Conservation (phyloP, 1,284 basidiomycete species). For the Sanghuangporus baumii region DNA sequence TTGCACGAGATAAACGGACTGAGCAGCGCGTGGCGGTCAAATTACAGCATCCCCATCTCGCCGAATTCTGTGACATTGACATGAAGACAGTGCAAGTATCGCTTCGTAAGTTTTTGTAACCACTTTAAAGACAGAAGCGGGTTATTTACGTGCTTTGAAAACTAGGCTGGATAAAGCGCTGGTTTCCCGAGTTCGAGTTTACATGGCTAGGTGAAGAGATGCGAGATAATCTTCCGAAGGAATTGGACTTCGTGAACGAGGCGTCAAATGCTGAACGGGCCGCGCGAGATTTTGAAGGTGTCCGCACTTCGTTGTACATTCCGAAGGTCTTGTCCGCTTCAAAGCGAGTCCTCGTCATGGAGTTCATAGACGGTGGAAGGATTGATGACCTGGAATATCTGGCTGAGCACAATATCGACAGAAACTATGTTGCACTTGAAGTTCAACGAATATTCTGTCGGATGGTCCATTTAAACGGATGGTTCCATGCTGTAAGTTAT, state of each 20-base stretch:
- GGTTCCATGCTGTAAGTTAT: slow-evolving; percentile 72
- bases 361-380: slow-evolving; percentile 84
- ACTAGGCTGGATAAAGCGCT: slow-evolving; percentile 81
- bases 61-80: slow-evolving; percentile 86
- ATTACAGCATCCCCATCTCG: slow-evolving; percentile 93
- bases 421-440: slow-evolving; percentile 91
- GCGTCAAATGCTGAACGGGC: slow-evolving; percentile 79
- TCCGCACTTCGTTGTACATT: slow-evolving; percentile 84
- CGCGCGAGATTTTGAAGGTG: slow-evolving; percentile 64
- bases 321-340: slow-evolving; percentile 83
- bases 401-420: slow-evolving; percentile 80
- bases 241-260: slow-evolving; percentile 94
- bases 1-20: slow-evolving; percentile 67
- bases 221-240: slow-evolving; percentile 88
- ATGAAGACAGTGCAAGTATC: slow-evolving; percentile 85
- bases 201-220: slow-evolving; percentile 94
- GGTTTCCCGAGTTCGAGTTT: slow-evolving; percentile 90
- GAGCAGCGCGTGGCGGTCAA: slow-evolving; percentile 89
- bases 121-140: not conserved
- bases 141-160: not conserved
- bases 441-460: slow-evolving; percentile 86
- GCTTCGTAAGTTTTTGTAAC: slow-evolving; percentile 40
- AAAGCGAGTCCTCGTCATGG: slow-evolving; percentile 91
- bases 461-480: slow-evolving; percentile 97
- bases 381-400: slow-evolving; percentile 90